A percentile compares a stretch with the other conserved stretches of the same genome.
Conservation (phyloP, 129 eudicot species). For the Pulicaria dysenterica region DNA sequence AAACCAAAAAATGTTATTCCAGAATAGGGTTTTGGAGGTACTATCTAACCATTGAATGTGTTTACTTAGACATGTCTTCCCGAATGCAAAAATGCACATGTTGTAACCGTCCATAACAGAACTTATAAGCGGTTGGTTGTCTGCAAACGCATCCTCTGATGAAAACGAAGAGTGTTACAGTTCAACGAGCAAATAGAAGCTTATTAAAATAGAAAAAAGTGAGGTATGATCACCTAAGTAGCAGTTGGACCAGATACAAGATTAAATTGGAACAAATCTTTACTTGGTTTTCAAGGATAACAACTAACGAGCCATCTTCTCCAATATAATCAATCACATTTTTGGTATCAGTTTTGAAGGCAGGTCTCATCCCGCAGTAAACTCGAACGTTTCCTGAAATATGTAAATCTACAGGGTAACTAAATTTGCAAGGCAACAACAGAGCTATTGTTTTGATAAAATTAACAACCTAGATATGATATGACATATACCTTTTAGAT, state of each 20-base stretch:
- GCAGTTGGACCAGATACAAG: slow-evolving; percentile 70
- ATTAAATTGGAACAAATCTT: slow-evolving; percentile 77
- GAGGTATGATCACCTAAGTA: slow-evolving; percentile 31
- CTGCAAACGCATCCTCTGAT: slow-evolving; percentile 77
- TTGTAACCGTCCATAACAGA: slow-evolving; percentile 97
- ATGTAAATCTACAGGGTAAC: neutral
- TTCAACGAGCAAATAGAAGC: neutral
- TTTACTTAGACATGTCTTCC: slow-evolving; percentile 96
- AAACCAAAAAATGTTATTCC: neutral
- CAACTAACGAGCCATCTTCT: slow-evolving; percentile 78
- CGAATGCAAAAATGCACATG: slow-evolving; percentile 90
- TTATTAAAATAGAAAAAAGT: neutral
- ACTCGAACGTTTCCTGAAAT: slow-evolving; percentile 85
- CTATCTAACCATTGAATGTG: slow-evolving; percentile 77
- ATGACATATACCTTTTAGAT: slow-evolving; percentile 73
- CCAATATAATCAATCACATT: slow-evolving; percentile 66
- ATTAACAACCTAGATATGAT: neutral
- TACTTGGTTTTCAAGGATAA: slow-evolving; percentile 64
- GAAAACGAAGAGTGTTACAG: slow-evolving; percentile 7
- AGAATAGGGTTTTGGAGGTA: neutral
- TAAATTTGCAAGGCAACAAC: neutral
- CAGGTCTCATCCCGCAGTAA: slow-evolving; percentile 81
- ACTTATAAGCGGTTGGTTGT: slow-evolving; percentile 73
- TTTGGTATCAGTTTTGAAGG: slow-evolving; percentile 46
- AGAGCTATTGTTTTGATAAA: neutral